phyloP scores from a whole-genome alignment of 2,329 filamentous ascomycete species.

The Paradendryphiella salina region DNA sequence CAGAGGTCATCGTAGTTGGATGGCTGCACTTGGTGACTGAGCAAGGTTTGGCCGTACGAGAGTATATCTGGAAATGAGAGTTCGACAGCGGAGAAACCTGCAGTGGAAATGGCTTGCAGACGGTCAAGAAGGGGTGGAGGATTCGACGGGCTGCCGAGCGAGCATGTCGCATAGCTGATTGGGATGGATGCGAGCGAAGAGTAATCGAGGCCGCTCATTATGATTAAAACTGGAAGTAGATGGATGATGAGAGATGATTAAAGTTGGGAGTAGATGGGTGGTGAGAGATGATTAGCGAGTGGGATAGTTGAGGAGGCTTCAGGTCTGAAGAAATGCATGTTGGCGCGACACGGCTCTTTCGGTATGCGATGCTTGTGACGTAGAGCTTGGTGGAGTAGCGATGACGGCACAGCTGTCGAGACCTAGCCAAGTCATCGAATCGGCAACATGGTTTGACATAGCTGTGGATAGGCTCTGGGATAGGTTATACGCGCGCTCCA shows the following conservation, averaged over 20 bases:
- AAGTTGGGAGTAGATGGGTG: background rate
- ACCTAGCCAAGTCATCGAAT: background rate
- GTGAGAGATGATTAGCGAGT: background rate
- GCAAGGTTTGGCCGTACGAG: slow-evolving; percentile 60
- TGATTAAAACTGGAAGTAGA: slow-evolving; percentile 2
- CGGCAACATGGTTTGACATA: background rate
- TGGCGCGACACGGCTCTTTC: slow-evolving; percentile 8
- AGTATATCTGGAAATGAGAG: slow-evolving; percentile 74
- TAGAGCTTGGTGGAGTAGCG: slow-evolving; percentile 21
- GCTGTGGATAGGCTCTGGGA: too few relatives aligned
- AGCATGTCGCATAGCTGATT: slow-evolving; percentile 60
- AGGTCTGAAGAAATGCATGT: slow-evolving; percentile 1
- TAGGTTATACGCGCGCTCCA: too few relatives aligned
- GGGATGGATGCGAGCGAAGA: slow-evolving; percentile 50
- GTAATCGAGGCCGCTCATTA: slow-evolving; percentile 43
- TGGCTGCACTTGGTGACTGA: slow-evolving; percentile 56
- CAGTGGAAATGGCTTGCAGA: slow-evolving; percentile 63
- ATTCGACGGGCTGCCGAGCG: slow-evolving; percentile 53
- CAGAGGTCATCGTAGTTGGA: slow-evolving; percentile 64
- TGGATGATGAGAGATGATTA: too few relatives aligned
- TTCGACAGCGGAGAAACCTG: slow-evolving; percentile 71
- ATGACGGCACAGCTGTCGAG: slow-evolving; percentile 10
- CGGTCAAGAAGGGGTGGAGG: slow-evolving; percentile 60
- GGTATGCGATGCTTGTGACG: slow-evolving; percentile 31
- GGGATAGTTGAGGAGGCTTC: background rate